Conservation (phyloP, 2,329 filamentous ascomycete genomes). For the Colletotrichum tabaci region DNA sequence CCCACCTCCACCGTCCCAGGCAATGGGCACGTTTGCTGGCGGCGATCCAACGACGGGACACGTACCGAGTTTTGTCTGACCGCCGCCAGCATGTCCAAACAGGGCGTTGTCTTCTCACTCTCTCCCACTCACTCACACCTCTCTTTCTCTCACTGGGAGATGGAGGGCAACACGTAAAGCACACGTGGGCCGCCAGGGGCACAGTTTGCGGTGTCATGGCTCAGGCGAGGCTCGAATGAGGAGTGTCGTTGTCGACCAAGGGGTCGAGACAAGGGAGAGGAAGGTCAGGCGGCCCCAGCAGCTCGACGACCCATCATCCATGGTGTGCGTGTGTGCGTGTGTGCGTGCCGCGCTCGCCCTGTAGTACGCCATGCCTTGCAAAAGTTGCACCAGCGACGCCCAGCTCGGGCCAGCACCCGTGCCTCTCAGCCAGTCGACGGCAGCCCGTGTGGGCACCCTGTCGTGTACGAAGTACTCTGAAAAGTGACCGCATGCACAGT, state of each 20-base stretch:
- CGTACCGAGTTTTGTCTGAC: conserved; percentile 15
- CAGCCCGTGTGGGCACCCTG: conserved; percentile 1
- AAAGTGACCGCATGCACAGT: too few species aligned
- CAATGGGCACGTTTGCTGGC: neutral
- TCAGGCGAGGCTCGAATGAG: conserved; percentile 1
- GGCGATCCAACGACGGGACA: neutral
- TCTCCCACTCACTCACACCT: neutral
- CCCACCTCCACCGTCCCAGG: neutral
- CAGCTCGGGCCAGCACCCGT: conserved; percentile 13
- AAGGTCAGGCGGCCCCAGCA: conserved; percentile 9
- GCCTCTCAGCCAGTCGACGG: conserved; percentile 17
- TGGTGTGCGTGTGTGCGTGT: neutral
- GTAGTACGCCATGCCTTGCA: conserved; percentile 9
- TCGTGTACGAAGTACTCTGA: neutral
- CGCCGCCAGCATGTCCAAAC: conserved; percentile 15
- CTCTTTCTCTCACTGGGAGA: neutral
- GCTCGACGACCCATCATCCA: conserved; percentile 11
- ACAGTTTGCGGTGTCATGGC: neutral
- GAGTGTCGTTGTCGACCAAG: neutral
- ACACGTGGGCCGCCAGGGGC: conserved; percentile 9
- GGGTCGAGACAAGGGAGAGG: neutral
- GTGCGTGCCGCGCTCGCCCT: too few species aligned
- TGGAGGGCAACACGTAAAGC: neutral
- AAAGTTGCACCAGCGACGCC: neutral
- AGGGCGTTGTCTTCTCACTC: neutral